A percentile compares a stretch with the other conserved stretches of the same genome.
Conservation (phyloP, 306 rosid genomes). For the Psophocarpus tetragonolobus region DNA sequence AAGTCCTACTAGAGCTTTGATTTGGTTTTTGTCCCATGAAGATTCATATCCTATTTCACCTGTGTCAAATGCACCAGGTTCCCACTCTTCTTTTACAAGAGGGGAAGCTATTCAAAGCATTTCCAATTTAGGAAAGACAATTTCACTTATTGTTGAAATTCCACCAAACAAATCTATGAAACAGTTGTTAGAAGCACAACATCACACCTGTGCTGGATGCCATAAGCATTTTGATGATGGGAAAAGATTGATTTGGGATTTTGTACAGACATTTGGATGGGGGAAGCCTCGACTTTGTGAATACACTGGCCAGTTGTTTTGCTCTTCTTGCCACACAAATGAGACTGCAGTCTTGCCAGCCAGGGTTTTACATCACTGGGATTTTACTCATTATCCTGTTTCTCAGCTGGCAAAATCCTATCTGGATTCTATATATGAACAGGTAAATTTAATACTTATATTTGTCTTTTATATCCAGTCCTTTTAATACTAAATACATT, state of each 20-base stretch:
- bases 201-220: conserved; percentile 92
- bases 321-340: conserved; percentile 92
- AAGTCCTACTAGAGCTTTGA: conserved; percentile 63
- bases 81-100: conserved; percentile 44
- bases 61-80: conserved; percentile 34
- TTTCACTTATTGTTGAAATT: conserved; percentile 90
- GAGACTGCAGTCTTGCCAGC: conserved; percentile 94
- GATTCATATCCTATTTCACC: conserved; percentile 65
- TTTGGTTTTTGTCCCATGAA: conserved; percentile 87
- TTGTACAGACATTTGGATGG: conserved; percentile 94
- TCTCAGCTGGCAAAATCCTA: conserved; percentile 93
- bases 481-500: too few species aligned
- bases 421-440: conserved; percentile 93
- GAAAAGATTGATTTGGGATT: conserved; percentile 68
- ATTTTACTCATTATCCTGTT: conserved; percentile 73
- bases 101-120: conserved; percentile 41
- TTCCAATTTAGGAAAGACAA: conserved; percentile 78
- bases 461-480: conserved; percentile 23
- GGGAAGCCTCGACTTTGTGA: conserved; percentile 96
- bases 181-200: conserved; percentile 90
- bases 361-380: conserved; percentile 94
- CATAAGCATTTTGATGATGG: conserved; percentile 86
- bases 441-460: conserved; percentile 54
- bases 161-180: conserved; percentile 69
- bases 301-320: conserved; percentile 86